Evolutionary conservation across 495 filamentous ascomycete genomes (phyloP), one percentile per base, ranked within the genome.

Genomic region (Podospora didyma): DNA sequence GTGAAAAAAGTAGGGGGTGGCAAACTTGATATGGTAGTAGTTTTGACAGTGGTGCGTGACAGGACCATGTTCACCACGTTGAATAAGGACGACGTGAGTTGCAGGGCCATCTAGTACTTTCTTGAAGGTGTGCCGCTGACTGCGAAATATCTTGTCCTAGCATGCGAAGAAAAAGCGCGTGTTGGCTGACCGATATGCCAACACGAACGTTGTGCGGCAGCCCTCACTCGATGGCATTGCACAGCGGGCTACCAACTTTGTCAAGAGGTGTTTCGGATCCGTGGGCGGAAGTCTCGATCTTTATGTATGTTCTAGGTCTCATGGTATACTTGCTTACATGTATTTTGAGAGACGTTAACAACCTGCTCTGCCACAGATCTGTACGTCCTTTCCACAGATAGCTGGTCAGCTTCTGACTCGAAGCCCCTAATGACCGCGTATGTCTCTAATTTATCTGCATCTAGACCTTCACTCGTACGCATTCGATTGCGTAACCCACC

Each of bases 141-240:
- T 9, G 26, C n/a, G n/a, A n/a, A n/a, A 9, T 9, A 31, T 31
- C 26, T 31, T 31, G 3, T 10, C n/a, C n/a, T 45, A 86, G 80
- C 83, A 86, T 53, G 77, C 76, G 48, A 77, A 71, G 62, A 77
- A 83, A 63, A 86, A 81, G 55, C 74, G 85, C 3, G 65, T 83
- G 21, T 72, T 87, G 39, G 84, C 83, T 0, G 81, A 86, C 58
- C 76, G 82, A 50, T 88, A 88, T 63, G 82, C 85, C 22, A 87
- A 86, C 68, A 80, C 79, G 34, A 88, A 86, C 65, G 71, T 88
- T 48, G 69, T 86, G 58, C 78, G 78, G 20, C 60, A 74, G 1
- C 65, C 73, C 7, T 76, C 81, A 0, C 62, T 87, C 19, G 66
- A 70, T 12, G 82, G 78, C 3, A 84, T 88, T 34, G 63, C 70